These are phyloP conservation scores for Coemansia aciculifera DNA, from an alignment of 192 early-diverging fungal genomes.

Conservation along the genomic window DNA sequence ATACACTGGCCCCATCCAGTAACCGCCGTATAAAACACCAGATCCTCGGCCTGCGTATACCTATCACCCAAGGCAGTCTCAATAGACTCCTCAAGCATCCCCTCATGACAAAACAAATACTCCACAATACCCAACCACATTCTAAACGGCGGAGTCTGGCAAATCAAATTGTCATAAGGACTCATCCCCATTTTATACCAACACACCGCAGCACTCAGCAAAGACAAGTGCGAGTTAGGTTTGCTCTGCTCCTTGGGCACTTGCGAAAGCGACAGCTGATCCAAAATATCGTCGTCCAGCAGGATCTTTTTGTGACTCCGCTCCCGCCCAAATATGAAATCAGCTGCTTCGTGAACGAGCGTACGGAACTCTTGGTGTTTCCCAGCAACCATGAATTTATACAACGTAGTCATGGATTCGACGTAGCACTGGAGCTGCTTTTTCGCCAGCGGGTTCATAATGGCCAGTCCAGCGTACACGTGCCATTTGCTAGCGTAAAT, in stretches of 20 bases:
- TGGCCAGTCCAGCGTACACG: slow-evolving; percentile 91
- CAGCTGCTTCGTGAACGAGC: slow-evolving; percentile 70
- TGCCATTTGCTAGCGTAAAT: slow-evolving; percentile 98
- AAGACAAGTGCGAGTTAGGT: slow-evolving; percentile 91
- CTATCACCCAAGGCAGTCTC: slow-evolving; percentile 74
- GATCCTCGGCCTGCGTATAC: slow-evolving; percentile 74
- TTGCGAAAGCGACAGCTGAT: slow-evolving; percentile 83
- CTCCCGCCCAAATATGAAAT: slow-evolving; percentile 81
- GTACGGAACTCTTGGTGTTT: slow-evolving; percentile 73
- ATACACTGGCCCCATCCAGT: slow-evolving; percentile 94
- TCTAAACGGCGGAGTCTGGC: slow-evolving; percentile 93
- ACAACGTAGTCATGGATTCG: slow-evolving; percentile 82
- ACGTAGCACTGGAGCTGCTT: slow-evolving; percentile 88
- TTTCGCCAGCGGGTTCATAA: slow-evolving; percentile 87
- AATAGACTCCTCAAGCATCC: slow-evolving; percentile 86
- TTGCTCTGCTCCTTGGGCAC: slow-evolving; percentile 68
- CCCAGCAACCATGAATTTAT: slow-evolving; percentile 93
- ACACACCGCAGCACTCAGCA: slow-evolving; percentile 92
- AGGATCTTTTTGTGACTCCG: slow-evolving; percentile 66
- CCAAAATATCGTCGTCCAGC: slow-evolving; percentile 78
- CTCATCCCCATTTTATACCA: slow-evolving; percentile 84
- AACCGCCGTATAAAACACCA: slow-evolving; percentile 89
- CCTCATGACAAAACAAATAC: slow-evolving; percentile 81
- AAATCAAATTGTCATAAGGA: slow-evolving; percentile 93
- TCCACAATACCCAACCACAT: slow-evolving; percentile 95